Conservation (phyloP, 2,329 filamentous ascomycete species). For the Fusarium paranaense region DNA sequence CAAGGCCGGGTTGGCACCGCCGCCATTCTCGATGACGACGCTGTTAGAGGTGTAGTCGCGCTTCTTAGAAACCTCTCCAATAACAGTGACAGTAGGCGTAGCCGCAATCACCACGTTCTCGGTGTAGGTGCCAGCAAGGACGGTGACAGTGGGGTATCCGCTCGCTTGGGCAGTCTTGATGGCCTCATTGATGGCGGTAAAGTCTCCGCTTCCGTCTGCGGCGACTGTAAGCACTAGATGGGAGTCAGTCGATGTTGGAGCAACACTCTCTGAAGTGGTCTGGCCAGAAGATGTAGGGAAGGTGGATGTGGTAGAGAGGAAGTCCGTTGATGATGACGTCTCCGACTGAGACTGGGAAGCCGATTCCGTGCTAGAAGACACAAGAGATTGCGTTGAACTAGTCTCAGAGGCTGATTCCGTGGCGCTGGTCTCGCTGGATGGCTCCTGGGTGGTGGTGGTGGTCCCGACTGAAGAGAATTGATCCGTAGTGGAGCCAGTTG, state of each 20-base stretch:
- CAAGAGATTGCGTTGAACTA: background rate
- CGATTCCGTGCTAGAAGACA: background rate
- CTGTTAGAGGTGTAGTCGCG: conserved; percentile 21
- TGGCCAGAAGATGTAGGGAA: conserved; percentile 13
- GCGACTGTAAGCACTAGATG: conserved; percentile 55
- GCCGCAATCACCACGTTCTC: conserved; percentile 55
- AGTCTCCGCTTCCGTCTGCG: conserved; percentile 56
- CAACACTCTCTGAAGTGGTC: conserved; percentile 17
- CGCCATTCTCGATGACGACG: conserved; percentile 32
- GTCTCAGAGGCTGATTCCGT: background rate
- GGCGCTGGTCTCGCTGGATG: background rate
- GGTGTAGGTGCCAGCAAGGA: conserved; percentile 58
- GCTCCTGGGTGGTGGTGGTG: background rate
- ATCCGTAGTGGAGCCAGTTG: background rate
- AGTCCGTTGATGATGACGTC: conserved; percentile 3
- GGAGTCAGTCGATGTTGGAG: conserved; percentile 32
- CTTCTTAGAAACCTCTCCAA: conserved; percentile 52
- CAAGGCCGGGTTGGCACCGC: conserved; percentile 1
- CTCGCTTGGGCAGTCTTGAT: conserved; percentile 55
- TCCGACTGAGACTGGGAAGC: background rate
- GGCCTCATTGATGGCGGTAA: conserved; percentile 57
- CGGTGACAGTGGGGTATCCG: conserved; percentile 55
- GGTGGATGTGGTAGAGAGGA: conserved; percentile 18
- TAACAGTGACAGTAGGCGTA: conserved; percentile 55
- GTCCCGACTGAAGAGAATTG: background rate